phyloP scores from a whole-genome alignment of 1,284 basidiomycete species.

The Irpex lacteus region DNA sequence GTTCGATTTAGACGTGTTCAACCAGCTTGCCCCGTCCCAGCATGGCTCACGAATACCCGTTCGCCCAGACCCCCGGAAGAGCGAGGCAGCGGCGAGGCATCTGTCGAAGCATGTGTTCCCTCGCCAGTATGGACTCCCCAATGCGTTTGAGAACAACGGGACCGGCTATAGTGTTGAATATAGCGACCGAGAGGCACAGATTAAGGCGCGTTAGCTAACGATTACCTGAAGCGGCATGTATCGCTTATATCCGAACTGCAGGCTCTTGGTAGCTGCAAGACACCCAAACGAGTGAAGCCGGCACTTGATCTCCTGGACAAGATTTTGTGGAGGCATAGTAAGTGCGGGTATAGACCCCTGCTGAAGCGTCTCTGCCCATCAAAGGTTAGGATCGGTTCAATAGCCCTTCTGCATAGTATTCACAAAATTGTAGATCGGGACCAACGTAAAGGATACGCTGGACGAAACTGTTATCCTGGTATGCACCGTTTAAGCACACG shows the following conservation, averaged over 20 bases:
- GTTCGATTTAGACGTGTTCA: conserved; percentile 45
- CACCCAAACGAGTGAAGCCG: conserved; percentile 68
- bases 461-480: conserved; percentile 62
- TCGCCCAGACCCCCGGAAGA: neutral
- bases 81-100: conserved; percentile 51
- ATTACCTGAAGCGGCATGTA: no score
- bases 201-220: conserved; percentile 46
- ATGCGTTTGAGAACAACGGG: conserved; percentile 41
- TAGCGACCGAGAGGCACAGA: conserved; percentile 65
- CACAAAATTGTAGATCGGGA: conserved; percentile 27
- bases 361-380: conserved; percentile 69
- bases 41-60: conserved; percentile 27
- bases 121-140: conserved; percentile 68
- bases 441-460: conserved; percentile 33
- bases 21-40: conserved; percentile 38
- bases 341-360: conserved; percentile 70
- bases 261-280: conserved; percentile 54
- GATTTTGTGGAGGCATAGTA: conserved; percentile 65
- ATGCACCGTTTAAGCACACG: conserved; percentile 10
- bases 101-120: conserved; percentile 84
- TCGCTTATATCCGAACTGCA: conserved; percentile 13
- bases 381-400: conserved; percentile 46
- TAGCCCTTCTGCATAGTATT: conserved; percentile 5
- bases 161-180: conserved; percentile 45
- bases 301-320: conserved; percentile 56